Evolutionary conservation across 2,329 filamentous ascomycete genomes (phyloP), one percentile per base, ranked within the genome.

Genomic region (Zasmidium cellare): DNA sequence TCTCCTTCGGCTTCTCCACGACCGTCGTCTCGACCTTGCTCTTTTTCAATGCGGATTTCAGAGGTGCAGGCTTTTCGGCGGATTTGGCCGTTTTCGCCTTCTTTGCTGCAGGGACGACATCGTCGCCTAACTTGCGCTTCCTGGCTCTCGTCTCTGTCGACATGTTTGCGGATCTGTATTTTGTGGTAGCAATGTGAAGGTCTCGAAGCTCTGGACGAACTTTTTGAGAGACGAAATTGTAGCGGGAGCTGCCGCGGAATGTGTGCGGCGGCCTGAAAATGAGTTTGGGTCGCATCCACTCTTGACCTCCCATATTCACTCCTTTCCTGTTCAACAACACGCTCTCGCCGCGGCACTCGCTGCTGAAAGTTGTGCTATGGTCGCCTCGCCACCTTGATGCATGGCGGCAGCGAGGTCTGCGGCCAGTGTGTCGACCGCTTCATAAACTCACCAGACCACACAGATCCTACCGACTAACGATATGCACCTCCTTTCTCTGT

Each of bases 91-190:
- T 69, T 62, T 73, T 75, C 44, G 68, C 68, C 53, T 73, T 73
- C 62, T 75, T 75, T 14, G 65, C 67, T 1, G 64, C 63, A 20
- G 63, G 58, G 19, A 64, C 66, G 41, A 69, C 56, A 46, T 65
- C 67, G 59, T 67, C 70, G 59, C 62, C 62, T 51, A 71, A 72
- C 67, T 74, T 75, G 66, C 72, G 70, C 69, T 75, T 75, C 55
- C 70, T 72, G 22, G 58, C 63, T 24, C 68, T 63, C 23, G 61
- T 66, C 23, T 71, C 64, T 31, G 66, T 59, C 11, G 71, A 62
- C 67, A 73, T 74, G 46, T 52, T 63, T 47, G 51, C 44, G 60
- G 47, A 46, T 23, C 9, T 20, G 12, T 22, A 38, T 41, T 45
- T 24, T 35, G 51, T 44, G 31, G 49, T 35, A 18, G 20, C n/a